Percentiles rank a stretch among this genome's conserved stretches.
These are phyloP conservation scores for Turritis glabra DNA, from an alignment of 345 rosid species.

Conservation along the genomic window DNA sequence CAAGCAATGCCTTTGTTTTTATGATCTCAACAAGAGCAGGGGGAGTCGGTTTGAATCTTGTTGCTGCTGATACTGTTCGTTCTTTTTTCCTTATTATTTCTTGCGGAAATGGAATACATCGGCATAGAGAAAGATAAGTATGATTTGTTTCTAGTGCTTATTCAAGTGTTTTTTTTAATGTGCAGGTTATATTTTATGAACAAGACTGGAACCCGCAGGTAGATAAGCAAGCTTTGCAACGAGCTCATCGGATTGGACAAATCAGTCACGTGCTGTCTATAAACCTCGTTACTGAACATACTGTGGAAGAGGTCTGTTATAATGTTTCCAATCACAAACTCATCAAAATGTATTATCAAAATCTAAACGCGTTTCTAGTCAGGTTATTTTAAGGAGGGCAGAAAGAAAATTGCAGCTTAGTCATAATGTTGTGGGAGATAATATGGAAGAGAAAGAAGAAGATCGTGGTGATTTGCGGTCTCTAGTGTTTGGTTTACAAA, in stretches of 20 bases:
- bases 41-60: slow-evolving; percentile 94
- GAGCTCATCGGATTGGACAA: slow-evolving; percentile 95
- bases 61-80: slow-evolving; percentile 90
- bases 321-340: background rate
- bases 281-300: slow-evolving; percentile 64
- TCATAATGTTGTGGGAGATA: slow-evolving; percentile 65
- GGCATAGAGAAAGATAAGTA: background rate
- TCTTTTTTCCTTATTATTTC: background rate
- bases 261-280: slow-evolving; percentile 77
- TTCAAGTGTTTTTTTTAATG: background rate
- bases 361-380: slow-evolving; percentile 27
- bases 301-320: slow-evolving; percentile 74
- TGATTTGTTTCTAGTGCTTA: slow-evolving; percentile 12
- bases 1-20: slow-evolving; percentile 68
- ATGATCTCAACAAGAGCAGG: slow-evolving; percentile 96
- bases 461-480: slow-evolving; percentile 65
- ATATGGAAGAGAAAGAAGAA: slow-evolving; percentile 52
- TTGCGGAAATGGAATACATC: background rate
- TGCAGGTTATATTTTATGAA: slow-evolving; percentile 84
- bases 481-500: slow-evolving; percentile 69
- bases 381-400: slow-evolving; percentile 85
- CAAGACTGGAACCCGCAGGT: slow-evolving; percentile 99
- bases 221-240: slow-evolving; percentile 90
- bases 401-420: slow-evolving; percentile 81
- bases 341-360: background rate